Evolutionary conservation across 768 basidiomycete genomes (phyloP).

Genomic region (Omphalotus guepiniiformis): DNA sequence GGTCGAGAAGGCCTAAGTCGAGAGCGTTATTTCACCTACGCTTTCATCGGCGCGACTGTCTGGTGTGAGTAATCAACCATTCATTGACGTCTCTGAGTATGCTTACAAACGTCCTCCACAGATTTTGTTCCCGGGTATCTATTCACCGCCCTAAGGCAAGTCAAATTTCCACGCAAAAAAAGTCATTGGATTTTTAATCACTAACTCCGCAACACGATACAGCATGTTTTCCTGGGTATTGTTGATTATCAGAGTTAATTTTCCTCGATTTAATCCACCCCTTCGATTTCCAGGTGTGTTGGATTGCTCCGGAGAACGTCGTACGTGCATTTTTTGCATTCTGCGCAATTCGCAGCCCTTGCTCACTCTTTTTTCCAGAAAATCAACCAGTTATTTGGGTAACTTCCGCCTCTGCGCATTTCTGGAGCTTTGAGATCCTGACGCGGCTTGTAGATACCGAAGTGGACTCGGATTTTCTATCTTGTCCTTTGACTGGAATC

Average conservation of each 20-base stretch:
- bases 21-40: constrained; percentile 66
- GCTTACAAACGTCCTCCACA: not conserved
- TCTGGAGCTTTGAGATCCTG: not conserved
- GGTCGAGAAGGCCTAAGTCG: constrained; percentile 58
- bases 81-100: not conserved
- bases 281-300: constrained; percentile 45
- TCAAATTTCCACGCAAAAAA: not conserved
- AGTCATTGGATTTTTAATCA: constrained; percentile 3
- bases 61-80: constrained; percentile 46
- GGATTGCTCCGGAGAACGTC: constrained; percentile 57
- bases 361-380: constrained; percentile 26
- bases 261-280: too few relatives aligned
- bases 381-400: constrained; percentile 59
- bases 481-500: constrained; percentile 57
- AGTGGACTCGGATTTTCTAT: constrained; percentile 50
- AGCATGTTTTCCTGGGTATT: constrained; percentile 51
- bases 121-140: constrained; percentile 10
- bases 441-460: constrained; percentile 31
- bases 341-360: not conserved
- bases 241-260: too few relatives aligned
- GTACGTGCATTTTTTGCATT: constrained; percentile 29
- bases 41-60: constrained; percentile 46
- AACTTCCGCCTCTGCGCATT: constrained; percentile 6
- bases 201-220: too few relatives aligned
- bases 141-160: constrained; percentile 48